phyloP scores from a whole-genome alignment of 2,329 filamentous ascomycete species.

The Atkinsonella hypoxylon region DNA sequence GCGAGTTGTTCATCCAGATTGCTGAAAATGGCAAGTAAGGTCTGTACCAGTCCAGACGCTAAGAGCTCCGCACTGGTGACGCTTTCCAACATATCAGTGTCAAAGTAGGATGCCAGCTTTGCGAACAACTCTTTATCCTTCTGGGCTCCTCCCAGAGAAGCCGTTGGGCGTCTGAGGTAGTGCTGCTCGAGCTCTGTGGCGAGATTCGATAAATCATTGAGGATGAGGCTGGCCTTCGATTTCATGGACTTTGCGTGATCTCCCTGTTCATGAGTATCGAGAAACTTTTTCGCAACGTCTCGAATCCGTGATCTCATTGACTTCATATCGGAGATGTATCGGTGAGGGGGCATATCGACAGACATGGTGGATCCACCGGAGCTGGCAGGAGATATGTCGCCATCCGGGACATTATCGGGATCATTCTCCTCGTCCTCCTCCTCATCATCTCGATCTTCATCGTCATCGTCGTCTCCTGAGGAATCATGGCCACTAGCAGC shows the following conservation, averaged over 20 bases:
- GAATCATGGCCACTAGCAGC: conserved; percentile 26
- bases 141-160: conserved; percentile 21
- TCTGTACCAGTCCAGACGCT: conserved; percentile 77
- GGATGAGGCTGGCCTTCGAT: conserved; percentile 64
- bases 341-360: conserved; percentile 40
- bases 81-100: conserved; percentile 77
- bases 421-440: conserved; percentile 45
- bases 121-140: conserved; percentile 58
- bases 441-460: conserved; percentile 38
- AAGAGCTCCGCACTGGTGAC: conserved; percentile 93
- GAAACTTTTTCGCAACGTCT: conserved; percentile 66
- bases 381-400: conserved; percentile 49
- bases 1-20: conserved; percentile 51
- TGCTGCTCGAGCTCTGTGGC: conserved; percentile 60
- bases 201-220: conserved; percentile 59
- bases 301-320: conserved; percentile 58
- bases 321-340: conserved; percentile 33
- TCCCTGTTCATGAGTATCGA: conserved; percentile 71
- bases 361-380: conserved; percentile 58
- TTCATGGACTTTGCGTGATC: conserved; percentile 61
- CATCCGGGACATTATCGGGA: conserved; percentile 35
- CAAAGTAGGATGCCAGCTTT: conserved; percentile 71
- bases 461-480: conserved; percentile 30
- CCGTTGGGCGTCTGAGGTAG: conserved; percentile 46
- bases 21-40: conserved; percentile 72